Evolutionary conservation across 2,329 filamentous ascomycete genomes (phyloP), one percentile per base, ranked within the genome.

Genomic region (Cryphonectria carpinicola): DNA sequence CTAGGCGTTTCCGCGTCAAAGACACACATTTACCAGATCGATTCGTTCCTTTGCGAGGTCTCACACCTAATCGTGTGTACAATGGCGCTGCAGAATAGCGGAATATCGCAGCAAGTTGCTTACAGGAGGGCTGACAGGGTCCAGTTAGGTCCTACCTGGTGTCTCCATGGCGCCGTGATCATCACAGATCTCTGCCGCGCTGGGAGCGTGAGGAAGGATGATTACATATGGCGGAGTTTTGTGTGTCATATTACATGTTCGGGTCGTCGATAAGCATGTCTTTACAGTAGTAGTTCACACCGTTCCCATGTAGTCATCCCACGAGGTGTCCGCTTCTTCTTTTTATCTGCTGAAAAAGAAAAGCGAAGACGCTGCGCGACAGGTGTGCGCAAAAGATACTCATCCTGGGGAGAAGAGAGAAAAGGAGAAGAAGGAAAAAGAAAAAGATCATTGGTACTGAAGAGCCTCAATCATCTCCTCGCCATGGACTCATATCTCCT

Each of bases 401-500:
- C 46, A n/a, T 49, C 43, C 3, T 39, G 37, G 41, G 41, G 41
- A 14, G 41, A 43, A 43, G 11, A 17, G 13, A 43, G 17, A 46
- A 19, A 46, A 46, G 19, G 4, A 46, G 19, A 46, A 11, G 41
- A 17, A 17, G 41, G 2, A 13, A 46, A 39, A 39, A 39, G 37
- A 39, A 39, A 11, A 39, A 11, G 10, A 39, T 7, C 17, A 1
- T 19, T 46, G 14, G 6, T 46, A 17, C 17, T 19, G 46, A 49
- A 22, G 1, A n/a, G 46, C 1, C 46, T 19, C 22, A 10, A 10
- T 22, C 22, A 49, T 49, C 46, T 14, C 14, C 25, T 58, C 54
- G 28, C 54, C 17, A 70, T 70, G 69, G 69, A 70, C 17, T 65
- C 60, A 6, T 70, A 70, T 43, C 65, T 70, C 25, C 66, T 71